A percentile compares a stretch with the other conserved stretches of the same genome.
Conservation (phyloP, 75 land plant species). For the Isoetes taiwanensis region DNA sequence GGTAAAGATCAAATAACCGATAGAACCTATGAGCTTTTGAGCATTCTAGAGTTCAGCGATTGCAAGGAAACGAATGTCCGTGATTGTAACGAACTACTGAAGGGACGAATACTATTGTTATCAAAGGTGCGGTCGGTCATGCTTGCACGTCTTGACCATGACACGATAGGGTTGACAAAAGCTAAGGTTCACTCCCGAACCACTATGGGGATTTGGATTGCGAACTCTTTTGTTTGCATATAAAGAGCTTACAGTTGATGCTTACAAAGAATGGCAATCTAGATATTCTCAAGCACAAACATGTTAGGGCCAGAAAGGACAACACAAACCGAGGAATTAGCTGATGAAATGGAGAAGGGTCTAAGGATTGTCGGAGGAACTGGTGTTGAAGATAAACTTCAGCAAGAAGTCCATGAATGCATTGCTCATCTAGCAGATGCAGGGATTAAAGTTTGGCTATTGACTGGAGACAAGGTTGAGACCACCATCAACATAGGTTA, state of each 20-base stretch:
- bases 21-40: background rate
- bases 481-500: conserved; percentile 3
- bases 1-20: background rate
- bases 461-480: conserved; percentile 4
- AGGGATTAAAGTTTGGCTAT: conserved; percentile 3
- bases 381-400: conserved; percentile 7
- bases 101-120: background rate
- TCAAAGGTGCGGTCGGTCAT: conserved; percentile 2
- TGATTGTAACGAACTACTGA: background rate
- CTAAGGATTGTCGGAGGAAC: background rate
- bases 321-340: background rate
- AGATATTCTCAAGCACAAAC: background rate
- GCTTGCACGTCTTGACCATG: background rate
- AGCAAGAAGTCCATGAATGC: background rate
- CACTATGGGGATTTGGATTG: no score
- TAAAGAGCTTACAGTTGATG: background rate
- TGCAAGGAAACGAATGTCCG: conserved; percentile 5
- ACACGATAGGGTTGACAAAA: background rate
- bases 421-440: background rate
- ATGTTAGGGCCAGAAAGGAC: background rate
- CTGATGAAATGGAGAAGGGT: background rate
- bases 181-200: background rate
- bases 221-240: background rate
- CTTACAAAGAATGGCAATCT: background rate
- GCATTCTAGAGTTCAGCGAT: background rate